Evolutionary conservation across 2,329 filamentous ascomycete genomes (phyloP), one percentile per base, ranked within the genome.

Genomic region (Myriosclerotinia duriaeana): DNA sequence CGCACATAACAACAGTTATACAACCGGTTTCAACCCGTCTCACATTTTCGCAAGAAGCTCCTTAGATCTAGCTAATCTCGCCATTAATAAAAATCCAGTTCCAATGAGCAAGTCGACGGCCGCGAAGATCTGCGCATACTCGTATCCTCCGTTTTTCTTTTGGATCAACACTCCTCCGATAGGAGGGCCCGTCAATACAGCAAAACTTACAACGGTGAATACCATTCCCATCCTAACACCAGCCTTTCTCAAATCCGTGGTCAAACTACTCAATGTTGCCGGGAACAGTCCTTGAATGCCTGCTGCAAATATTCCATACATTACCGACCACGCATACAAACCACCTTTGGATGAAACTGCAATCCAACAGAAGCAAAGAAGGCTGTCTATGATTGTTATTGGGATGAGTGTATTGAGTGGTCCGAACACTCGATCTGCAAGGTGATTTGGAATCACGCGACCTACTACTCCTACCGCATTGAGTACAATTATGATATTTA

Each of bases 151-250:
- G 14, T 76, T 69, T 34, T 79, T 77, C 14, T 71, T 75, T 67
- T 82, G 74, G 30, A 87, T 78, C 69, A 87, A 73, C 3, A 80
- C 81, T 3, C 84, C 84, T 2, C 80, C 83, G 67, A 86, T 83
- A 0, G 84, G 83, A 5, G 84, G 80, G 0, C 85, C 84, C 3
- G 81, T 84, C 61, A 87, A 73, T 3, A 79, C 80, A 0, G 83
- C 82, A 62, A 86, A 79, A n/a, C 79, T 80, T 22, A 85, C 79
- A 65, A 85, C 79, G 30, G 79, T 73, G 60, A 86, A 81, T 6
- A 82, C 79, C 81, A 85, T 84, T 1, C 84, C 84, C 76, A 85
- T 83, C n/a, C 84, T 77, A n/a, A 83, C 80, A 0, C 84, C 84
- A 6, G 78, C 77, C 74, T 84, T 85, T 68, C 80, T 80, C 67